Evolutionary conservation across 2,329 filamentous ascomycete species (phyloP).

Genomic region (Arthrobotrys sphaeroides): DNA sequence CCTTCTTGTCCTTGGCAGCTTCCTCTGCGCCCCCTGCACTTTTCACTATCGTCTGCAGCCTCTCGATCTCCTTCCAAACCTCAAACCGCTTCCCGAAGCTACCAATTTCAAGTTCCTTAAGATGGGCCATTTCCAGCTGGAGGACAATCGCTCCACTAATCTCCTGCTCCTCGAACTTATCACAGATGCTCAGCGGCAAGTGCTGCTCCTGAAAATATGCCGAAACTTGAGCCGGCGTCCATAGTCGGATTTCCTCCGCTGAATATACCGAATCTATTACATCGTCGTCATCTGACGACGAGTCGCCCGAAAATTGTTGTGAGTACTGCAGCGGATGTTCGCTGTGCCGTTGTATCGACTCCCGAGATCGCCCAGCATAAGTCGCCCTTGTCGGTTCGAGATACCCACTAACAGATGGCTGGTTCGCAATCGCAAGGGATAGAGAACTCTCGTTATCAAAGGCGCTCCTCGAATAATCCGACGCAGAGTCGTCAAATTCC

Average conservation of each 20-base stretch:
- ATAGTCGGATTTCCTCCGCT: conserved; percentile 76
- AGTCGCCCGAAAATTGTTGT: conserved; percentile 58
- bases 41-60: conserved; percentile 54
- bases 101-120: conserved; percentile 58
- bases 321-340: conserved; percentile 44
- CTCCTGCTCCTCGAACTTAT: conserved; percentile 94
- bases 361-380: conserved; percentile 35
- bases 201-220: conserved; percentile 86
- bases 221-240: conserved; percentile 83
- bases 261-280: conserved; percentile 57
- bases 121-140: conserved; percentile 57
- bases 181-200: conserved; percentile 88
- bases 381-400: conserved; percentile 23
- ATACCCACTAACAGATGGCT: conserved; percentile 26
- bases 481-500: conserved; percentile 56
- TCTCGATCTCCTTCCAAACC: conserved; percentile 59
- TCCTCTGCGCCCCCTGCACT: conserved; percentile 10
- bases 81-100: conserved; percentile 58
- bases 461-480: conserved; percentile 56
- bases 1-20: conserved; percentile 25
- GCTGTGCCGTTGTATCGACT: conserved; percentile 26
- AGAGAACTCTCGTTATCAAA: conserved; percentile 43
- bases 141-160: conserved; percentile 92
- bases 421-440: conserved; percentile 31
- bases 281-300: conserved; percentile 57